Base-by-base conservation (phyloP, 73 alveolate genomes). In the Stentor coeruleus region DNA sequence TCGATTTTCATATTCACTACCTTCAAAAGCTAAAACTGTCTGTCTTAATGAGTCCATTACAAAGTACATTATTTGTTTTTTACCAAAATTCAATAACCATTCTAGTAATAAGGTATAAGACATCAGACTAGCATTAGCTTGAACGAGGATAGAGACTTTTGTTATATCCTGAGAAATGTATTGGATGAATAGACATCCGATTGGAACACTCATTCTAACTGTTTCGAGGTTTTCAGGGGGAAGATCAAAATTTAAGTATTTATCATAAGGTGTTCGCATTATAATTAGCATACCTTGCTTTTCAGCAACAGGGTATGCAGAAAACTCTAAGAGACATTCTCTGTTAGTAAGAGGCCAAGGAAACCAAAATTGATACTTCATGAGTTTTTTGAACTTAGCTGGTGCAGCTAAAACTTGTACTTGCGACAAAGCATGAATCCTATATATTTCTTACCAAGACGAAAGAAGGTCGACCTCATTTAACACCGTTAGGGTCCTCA, bases 241-340 rank as follows among this genome's bases (percentile, higher is more conserved):
- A 2, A 57, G 35, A n/a, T 57, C 73, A 57, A 57, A 57, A 31
- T 57, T 57, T 31, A 57, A 20, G 2, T 57, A 57, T n/a, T n/a
- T n/a, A n/a, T n/a, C n/a, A 57, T 57, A 57, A 57, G 73, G 73
- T 20, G 73, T 20, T 20, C 73, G 73, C 73, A 57, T 57, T 31
- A 57, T 31, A 20, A 57, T 57, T n/a, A n/a, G 28, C 15, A 57
- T 57, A n/a, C 35, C 73, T 31, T 57, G 15, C 28, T 57, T 31
- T 20, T n/a, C 15, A n/a, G 2, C 35, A 57, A 57, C 73, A 20
- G 73, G 73, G 28, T 20, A 57, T n/a, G 73, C 73, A 2, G 73
- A n/a, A 2, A 57, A 57, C 73, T 57, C 73, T 31, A 57, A 31
- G 35, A 57, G 15, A 31, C 73, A 57, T 31, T 57, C 73, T 57